phyloP scores from a whole-genome alignment of 1,284 basidiomycete species.

The Paramarasmius palmivorus region DNA sequence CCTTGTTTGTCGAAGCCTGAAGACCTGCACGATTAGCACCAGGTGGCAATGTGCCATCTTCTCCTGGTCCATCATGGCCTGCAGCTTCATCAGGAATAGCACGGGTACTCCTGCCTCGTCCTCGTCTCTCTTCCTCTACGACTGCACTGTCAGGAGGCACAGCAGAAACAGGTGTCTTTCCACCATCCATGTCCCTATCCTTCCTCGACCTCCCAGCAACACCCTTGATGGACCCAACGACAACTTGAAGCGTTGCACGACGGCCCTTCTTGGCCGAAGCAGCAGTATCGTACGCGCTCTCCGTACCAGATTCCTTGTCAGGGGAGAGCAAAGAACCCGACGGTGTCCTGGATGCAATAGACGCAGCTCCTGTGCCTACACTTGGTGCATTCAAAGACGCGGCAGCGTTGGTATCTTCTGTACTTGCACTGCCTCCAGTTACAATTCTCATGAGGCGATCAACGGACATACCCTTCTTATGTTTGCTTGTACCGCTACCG shows the following conservation, averaged over 20 bases:
- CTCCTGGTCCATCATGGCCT: too few relatives aligned
- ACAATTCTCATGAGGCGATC: neutral
- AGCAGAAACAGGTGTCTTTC: slow-evolving; percentile 32
- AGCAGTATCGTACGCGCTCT: slow-evolving; percentile 19
- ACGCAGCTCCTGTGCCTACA: slow-evolving; percentile 2
- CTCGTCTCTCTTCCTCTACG: slow-evolving; percentile 16
- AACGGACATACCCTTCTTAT: slow-evolving; percentile 5
- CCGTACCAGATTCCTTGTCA: slow-evolving; percentile 13
- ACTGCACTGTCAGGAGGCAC: slow-evolving; percentile 1
- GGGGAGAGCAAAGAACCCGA: slow-evolving; percentile 15
- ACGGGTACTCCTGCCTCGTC: neutral
- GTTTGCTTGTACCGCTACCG: neutral
- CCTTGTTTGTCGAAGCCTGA: slow-evolving; percentile 72
- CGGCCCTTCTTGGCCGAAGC: slow-evolving; percentile 44
- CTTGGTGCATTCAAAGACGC: too few relatives aligned
- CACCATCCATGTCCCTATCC: slow-evolving; percentile 31
- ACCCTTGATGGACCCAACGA: slow-evolving; percentile 75
- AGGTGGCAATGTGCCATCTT: neutral
- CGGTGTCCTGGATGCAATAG: slow-evolving; percentile 3
- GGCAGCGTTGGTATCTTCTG: neutral
- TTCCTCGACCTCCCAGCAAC: slow-evolving; percentile 32
- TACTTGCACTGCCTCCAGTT: neutral
- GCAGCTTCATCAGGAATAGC: too few relatives aligned
- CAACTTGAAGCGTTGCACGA: slow-evolving; percentile 77
- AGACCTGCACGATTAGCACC: slow-evolving; percentile 31